A percentile compares a stretch with the other conserved stretches of the same genome.
Conservation (phyloP, 2,329 filamentous ascomycete genomes). For the Xylaria sp. region DNA sequence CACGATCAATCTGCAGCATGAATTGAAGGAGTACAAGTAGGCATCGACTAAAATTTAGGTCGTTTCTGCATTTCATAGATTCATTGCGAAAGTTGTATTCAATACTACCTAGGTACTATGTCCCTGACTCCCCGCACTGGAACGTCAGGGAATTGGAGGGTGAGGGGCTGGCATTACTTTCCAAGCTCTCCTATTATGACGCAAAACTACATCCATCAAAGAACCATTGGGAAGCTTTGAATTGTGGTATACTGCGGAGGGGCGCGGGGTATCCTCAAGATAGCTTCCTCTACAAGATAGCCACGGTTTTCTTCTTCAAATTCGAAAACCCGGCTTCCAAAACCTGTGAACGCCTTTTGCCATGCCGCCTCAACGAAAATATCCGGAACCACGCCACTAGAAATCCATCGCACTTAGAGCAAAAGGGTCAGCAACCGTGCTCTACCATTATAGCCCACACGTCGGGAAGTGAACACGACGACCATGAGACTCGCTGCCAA, state of each 20-base stretch:
- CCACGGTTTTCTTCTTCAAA: neutral
- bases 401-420: slow-evolving; percentile 38
- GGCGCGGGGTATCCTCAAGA: slow-evolving; percentile 9
- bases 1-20: too few species aligned
- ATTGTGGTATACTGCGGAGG: neutral
- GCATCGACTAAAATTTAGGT: neutral
- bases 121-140: too few species aligned
- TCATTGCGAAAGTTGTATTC: neutral
- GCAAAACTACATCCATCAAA: neutral
- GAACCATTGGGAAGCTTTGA: neutral
- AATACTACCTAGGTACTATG: neutral
- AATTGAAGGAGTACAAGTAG: neutral
- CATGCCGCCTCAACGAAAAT: slow-evolving; percentile 1
- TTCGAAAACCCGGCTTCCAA: slow-evolving; percentile 7
- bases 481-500: neutral
- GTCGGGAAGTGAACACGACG: neutral
- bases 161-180: neutral
- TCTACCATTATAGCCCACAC: neutral
- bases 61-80: too few species aligned
- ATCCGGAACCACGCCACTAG: slow-evolving; percentile 14
- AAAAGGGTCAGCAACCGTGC: slow-evolving; percentile 23
- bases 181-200: neutral
- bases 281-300: neutral
- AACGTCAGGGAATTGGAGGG: too few species aligned
- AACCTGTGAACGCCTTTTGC: slow-evolving; percentile 31